Evolutionary conservation across 371 early-diverging fungal genomes (phyloP), one percentile per base, ranked within the genome.

Genomic region (Apophysomyces sp.): DNA sequence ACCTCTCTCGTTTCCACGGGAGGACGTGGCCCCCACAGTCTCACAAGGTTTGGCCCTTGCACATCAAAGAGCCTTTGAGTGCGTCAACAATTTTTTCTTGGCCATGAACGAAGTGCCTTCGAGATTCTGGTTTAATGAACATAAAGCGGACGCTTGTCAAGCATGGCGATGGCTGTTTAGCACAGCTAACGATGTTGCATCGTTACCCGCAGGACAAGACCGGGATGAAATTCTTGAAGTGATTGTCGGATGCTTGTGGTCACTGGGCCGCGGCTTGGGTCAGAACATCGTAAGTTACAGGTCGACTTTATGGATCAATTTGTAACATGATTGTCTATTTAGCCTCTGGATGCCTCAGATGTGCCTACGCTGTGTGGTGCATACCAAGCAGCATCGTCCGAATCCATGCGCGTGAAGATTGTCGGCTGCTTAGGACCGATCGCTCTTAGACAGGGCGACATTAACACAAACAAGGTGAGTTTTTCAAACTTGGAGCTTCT

Each of bases 381-480:
- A 6, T 82, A 78, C 54, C 62, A 65, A 28, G 71, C 76, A 27
- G 66, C 78, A 8, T 30, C 75, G 3, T 76, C 67, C 4, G 85
- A 81, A 29, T 77, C 80, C 44, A 80, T 86, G 83, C 78, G 76
- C 15, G 88, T 89, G 39, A 94, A 93, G 69, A 72, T 82, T 34
- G 82, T 93, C 28, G 92, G 90, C 16, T 83, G 87, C 36, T 78
- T 96, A 34, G 89, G 93, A 24, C 76, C 85, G 12, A 83, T 94
- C 67, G 93, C 90, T 9, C 73, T 79, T 55, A 84, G 86, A 64
- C 93, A 90, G 61, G 90, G 89, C 5, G 78, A 84, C 56, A 67
- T 94, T 29, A 83, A 85, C 31, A 78, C 75, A 4, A 94, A 94
- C 78, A 84, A 86, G 82, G 88, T 91, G 72, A 71, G 80, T 53